Base-by-base conservation (phyloP, 228 moss, liverwort and hornwort species). In the Sphagnum fallax region DNA sequence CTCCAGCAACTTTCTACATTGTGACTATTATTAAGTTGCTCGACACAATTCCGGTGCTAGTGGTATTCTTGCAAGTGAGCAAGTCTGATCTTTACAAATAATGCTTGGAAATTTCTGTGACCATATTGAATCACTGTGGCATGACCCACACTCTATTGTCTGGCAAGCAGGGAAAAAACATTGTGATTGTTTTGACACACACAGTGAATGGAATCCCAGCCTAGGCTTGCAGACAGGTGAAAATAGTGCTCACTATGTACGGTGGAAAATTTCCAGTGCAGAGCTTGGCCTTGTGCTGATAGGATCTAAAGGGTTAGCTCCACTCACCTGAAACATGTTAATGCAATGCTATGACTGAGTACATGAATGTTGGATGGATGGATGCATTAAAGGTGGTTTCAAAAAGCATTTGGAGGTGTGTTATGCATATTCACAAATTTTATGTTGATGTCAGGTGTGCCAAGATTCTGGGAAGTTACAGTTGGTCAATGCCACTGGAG, bases 401-500 rank as follows among this genome's bases (percentile, higher is more conserved):
- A 32, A 32, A 32, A 32, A 32, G 32, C 32, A 32, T 32, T 32
- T 32, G 32, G 32, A 32, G 32, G 32, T 32, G 32, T 32, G 32
- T 32, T 32, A 32, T 32, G 32, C 32, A 32, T 32, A 32, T 32
- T 32, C 32, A 10, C 16, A 65, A 14, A 10, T 49, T 64, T 78
- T 51, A 48, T 64, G 61, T 49, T 75, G 58, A 63, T 32, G 32
- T 32, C 87, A 93, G 92, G 80, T 93, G n/a, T 88, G 84, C 63
- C 75, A 73, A 68, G 73, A 62, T 13, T 86, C 92, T 65, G 86
- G 88, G 67, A 84, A 84, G 73, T 78, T 93, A 47, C 84, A 84
- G 66, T 69, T 93, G 71, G 67, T 73, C 61, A 90, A 93, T 75
- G 79, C 90, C 64, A 88, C 90, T 51, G 90, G 90, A 79, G 75